A percentile compares a stretch with the other conserved stretches of the same genome.
These are phyloP conservation scores for Marsdenia floribunda DNA, from an alignment of 257 asterid genomes.

Conservation along the genomic window DNA sequence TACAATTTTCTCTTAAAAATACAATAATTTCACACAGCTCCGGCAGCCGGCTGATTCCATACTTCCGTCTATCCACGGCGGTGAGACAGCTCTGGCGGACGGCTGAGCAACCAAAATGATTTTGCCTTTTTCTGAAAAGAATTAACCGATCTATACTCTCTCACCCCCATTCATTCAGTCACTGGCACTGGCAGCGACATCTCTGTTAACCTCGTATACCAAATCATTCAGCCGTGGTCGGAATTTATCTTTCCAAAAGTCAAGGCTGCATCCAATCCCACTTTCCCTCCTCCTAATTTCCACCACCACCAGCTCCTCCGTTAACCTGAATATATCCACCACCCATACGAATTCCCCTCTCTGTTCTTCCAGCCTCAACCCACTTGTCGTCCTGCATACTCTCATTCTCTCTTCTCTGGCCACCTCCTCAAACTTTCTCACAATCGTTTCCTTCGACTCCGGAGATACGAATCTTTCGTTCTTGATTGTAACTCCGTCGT, in stretches of 20 bases:
- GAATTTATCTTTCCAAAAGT: conserved; percentile 47
- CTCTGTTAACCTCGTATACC: conserved; percentile 20
- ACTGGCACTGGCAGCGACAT: conserved; percentile 7
- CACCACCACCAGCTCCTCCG: conserved; percentile 58
- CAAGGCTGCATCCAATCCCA: conserved; percentile 29
- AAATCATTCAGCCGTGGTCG: conserved; percentile 34
- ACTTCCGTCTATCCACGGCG: background rate
- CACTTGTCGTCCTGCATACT: conserved; percentile 18
- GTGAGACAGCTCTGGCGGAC: background rate
- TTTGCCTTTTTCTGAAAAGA: background rate
- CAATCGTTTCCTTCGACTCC: conserved; percentile 24
- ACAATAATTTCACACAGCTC: background rate
- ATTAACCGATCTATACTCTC: background rate
- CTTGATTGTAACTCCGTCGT: conserved; percentile 16
- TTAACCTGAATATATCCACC: conserved; percentile 48
- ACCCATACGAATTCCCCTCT: conserved; percentile 36
- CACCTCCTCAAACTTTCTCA: conserved; percentile 28
- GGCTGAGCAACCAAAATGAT: background rate
- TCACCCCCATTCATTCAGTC: background rate
- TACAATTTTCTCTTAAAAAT: background rate
- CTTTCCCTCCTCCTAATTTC: conserved; percentile 35
- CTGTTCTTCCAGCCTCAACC: conserved; percentile 32
- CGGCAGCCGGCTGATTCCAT: background rate
- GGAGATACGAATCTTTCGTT: conserved; percentile 24
- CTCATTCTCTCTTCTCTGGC: conserved; percentile 30